Conservation (phyloP, 2,329 filamentous ascomycete species). For the Epichloe hybrida region DNA sequence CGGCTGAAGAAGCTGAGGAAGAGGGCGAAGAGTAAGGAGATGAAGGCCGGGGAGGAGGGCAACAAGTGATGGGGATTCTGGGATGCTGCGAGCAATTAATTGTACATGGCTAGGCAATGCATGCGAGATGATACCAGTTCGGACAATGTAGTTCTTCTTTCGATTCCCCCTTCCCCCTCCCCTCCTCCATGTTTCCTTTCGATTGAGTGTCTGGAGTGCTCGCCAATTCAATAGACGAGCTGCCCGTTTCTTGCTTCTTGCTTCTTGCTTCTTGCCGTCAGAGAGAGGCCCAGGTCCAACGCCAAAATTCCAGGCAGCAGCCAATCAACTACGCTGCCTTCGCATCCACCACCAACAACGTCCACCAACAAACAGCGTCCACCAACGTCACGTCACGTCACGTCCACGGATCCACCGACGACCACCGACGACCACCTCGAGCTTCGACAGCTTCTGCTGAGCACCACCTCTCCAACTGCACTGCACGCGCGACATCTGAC, state of each 20-base stretch:
- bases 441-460: not conserved
- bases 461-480: not conserved
- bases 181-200: too few relatives aligned
- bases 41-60: conserved; percentile 24
- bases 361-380: not conserved
- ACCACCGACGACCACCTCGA: not conserved
- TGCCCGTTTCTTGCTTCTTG: too few relatives aligned
- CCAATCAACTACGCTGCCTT: not conserved
- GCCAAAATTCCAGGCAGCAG: not conserved
- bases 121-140: not conserved
- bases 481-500: not conserved
- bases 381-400: not conserved
- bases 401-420: not conserved
- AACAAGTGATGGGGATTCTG: conserved; percentile 11
- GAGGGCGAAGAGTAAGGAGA: conserved; percentile 44
- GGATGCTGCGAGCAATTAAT: not conserved
- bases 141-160: not conserved
- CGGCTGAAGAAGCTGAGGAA: conserved; percentile 45
- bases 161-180: accelerated
- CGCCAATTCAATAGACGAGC: not conserved
- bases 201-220: too few relatives aligned
- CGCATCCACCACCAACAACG: not conserved
- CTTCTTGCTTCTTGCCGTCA: not conserved
- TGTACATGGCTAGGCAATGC: not conserved
- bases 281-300: not conserved